Percentiles rank a stretch among this genome's conserved stretches.
Evolutionary conservation across 129 eudicot genomes (phyloP).

Genomic region (Saposhnikovia divaricata): DNA sequence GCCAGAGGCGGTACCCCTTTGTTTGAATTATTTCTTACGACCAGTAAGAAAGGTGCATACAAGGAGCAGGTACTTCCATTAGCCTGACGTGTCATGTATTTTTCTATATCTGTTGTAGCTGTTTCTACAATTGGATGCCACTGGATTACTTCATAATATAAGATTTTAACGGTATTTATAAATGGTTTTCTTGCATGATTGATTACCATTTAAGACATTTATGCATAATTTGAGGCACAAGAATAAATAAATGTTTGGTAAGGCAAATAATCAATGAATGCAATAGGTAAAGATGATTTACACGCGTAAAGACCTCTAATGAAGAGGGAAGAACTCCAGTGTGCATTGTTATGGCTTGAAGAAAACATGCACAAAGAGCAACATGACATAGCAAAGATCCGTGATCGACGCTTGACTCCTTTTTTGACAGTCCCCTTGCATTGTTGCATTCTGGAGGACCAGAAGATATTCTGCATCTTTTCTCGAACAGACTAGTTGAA

Average conservation of each 20-base stretch:
- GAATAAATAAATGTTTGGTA: not conserved
- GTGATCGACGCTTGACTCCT: not conserved
- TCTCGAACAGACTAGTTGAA: not conserved
- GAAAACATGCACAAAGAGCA: not conserved
- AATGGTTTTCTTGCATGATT: not conserved
- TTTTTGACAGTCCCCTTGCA: not conserved
- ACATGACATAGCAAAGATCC: not conserved
- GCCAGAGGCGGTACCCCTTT: slow-evolving; percentile 70
- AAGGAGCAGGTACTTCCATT: slow-evolving; percentile 67
- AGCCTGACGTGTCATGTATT: not conserved
- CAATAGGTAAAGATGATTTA: not conserved
- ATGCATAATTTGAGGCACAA: not conserved
- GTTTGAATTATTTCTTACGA: slow-evolving; percentile 74
- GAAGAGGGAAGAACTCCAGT: not conserved
- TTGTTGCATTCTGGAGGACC: not conserved
- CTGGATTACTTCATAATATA: not conserved
- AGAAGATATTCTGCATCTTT: not conserved
- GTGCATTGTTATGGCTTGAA: not conserved
- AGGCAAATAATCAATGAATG: not conserved
- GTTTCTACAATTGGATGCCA: not conserved
- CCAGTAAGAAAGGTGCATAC: slow-evolving; percentile 57
- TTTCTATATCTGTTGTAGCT: not conserved
- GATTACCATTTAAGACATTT: not conserved
- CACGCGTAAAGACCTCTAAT: not conserved
- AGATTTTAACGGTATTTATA: not conserved